Evolutionary conservation across 2,329 filamentous ascomycete genomes (phyloP).

Genomic region (Neonectria magnoliae): DNA sequence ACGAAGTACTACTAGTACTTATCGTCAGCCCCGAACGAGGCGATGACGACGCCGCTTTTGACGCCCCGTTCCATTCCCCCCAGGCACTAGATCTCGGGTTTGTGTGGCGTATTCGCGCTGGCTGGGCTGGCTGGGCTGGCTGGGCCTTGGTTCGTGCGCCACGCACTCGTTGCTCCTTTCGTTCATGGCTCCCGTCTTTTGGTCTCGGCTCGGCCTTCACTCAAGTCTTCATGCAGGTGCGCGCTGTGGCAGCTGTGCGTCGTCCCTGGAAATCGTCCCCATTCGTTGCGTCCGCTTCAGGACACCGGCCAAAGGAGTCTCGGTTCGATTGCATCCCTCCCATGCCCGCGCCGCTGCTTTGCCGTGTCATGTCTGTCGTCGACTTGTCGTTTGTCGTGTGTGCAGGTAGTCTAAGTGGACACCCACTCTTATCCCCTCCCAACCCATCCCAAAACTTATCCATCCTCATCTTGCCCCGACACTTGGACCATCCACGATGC

Average conservation of each 20-base stretch:
- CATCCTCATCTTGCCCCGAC: neutral
- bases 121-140: neutral
- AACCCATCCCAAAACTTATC: too few species aligned
- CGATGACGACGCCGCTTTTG: slow-evolving; percentile 30
- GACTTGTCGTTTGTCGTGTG: too few species aligned
- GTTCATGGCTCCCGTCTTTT: neutral
- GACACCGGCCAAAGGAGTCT: slow-evolving; percentile 35
- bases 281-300: slow-evolving; percentile 27
- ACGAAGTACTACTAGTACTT: too few species aligned
- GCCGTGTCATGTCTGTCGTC: too few species aligned
- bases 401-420: too few species aligned
- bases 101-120: neutral
- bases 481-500: slow-evolving; percentile 5
- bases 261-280: slow-evolving; percentile 28
- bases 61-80: slow-evolving; percentile 15
- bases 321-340: slow-evolving; percentile 9
- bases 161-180: slow-evolving; percentile 24
- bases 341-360: too few species aligned
- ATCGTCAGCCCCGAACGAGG: slow-evolving; percentile 38
- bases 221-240: slow-evolving; percentile 29
- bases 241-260: slow-evolving; percentile 11
- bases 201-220: neutral
- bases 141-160: neutral
- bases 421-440: too few species aligned
- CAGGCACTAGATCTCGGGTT: neutral